phyloP scores from a whole-genome alignment of 352 stramenopile genomes.

The Paralagenidium karlingii region DNA sequence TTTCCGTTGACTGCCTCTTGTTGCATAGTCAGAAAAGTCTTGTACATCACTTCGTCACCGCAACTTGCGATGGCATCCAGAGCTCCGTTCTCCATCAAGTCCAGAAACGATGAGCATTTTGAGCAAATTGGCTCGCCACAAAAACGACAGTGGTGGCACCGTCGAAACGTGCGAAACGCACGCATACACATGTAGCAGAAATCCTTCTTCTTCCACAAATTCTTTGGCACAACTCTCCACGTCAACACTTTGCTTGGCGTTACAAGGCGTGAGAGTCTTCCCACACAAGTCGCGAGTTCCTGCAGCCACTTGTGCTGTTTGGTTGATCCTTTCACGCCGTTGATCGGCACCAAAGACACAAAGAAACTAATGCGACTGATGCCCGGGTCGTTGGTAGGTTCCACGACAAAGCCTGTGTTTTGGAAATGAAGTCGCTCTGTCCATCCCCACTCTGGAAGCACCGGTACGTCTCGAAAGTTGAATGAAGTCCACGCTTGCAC shows the following conservation, averaged over 20 bases:
- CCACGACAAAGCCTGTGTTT: constrained; percentile 53
- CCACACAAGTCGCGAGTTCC: constrained; percentile 13
- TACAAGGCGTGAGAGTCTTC: constrained; percentile 21
- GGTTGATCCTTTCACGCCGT: constrained; percentile 22
- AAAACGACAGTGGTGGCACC: constrained; percentile 54
- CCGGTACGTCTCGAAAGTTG: constrained; percentile 49
- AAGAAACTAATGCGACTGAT: constrained; percentile 34
- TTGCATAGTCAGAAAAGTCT: no score
- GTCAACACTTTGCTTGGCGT: constrained; percentile 8
- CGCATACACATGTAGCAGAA: constrained; percentile 47
- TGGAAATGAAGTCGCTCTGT: constrained; percentile 38
- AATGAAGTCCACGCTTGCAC: constrained; percentile 45
- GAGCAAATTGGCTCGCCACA: constrained; percentile 51
- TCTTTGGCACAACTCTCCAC: constrained; percentile 18
- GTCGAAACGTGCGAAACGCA: constrained; percentile 47
- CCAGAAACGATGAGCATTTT: constrained; percentile 47
- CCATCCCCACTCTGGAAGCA: constrained; percentile 25
- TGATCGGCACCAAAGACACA: constrained; percentile 36
- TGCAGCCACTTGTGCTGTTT: constrained; percentile 54
- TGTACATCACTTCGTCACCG: constrained; percentile 7
- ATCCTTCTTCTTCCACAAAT: constrained; percentile 48
- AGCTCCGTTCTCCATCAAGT: constrained; percentile 15
- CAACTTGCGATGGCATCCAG: constrained; percentile 13
- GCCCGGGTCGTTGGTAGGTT: constrained; percentile 25
- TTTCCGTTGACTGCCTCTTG: no score